Conservation (phyloP, 2,329 filamentous ascomycete species). For the Fusarium lyarnte region DNA sequence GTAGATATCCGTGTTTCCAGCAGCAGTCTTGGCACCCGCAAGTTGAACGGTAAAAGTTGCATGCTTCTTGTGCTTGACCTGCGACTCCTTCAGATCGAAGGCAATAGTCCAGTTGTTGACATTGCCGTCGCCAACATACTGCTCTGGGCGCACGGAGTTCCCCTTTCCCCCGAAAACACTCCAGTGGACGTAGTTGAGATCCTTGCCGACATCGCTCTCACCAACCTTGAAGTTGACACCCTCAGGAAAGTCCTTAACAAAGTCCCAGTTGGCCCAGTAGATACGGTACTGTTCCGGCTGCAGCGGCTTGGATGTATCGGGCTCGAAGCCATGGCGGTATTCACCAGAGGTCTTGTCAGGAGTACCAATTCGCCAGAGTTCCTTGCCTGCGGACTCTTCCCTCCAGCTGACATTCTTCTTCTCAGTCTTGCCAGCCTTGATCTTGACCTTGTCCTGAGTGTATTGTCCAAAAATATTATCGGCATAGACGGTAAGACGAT, state of each 20-base stretch:
- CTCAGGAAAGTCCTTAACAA: constrained; percentile 65
- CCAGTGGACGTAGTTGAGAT: constrained; percentile 74
- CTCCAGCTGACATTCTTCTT: constrained; percentile 57
- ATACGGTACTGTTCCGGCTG: constrained; percentile 67
- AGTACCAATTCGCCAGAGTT: constrained; percentile 70
- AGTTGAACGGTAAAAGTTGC: constrained; percentile 72
- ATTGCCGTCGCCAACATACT: constrained; percentile 54
- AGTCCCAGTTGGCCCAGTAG: constrained; percentile 71
- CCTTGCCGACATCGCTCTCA: constrained; percentile 56
- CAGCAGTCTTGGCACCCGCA: constrained; percentile 68
- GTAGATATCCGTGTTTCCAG: constrained; percentile 68
- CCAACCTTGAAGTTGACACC: constrained; percentile 68
- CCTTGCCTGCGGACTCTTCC: constrained; percentile 64
- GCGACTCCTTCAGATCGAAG: constrained; percentile 57
- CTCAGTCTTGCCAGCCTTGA: constrained; percentile 51
- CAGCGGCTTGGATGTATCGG: constrained; percentile 58
- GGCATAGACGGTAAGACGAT: constrained; percentile 71
- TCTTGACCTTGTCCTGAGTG: constrained; percentile 58
- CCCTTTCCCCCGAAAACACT: constrained; percentile 67
- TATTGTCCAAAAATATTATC: constrained; percentile 70
- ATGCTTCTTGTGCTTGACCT: constrained; percentile 53
- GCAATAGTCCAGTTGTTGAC: constrained; percentile 69
- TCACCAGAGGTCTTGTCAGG: constrained; percentile 71
- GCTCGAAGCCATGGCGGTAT: constrained; percentile 65
- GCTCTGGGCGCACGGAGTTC: constrained; percentile 56